These are phyloP conservation scores for Kluyveromyces siamensis DNA, from an alignment of 805 yeast genomes.

Conservation along the genomic window DNA sequence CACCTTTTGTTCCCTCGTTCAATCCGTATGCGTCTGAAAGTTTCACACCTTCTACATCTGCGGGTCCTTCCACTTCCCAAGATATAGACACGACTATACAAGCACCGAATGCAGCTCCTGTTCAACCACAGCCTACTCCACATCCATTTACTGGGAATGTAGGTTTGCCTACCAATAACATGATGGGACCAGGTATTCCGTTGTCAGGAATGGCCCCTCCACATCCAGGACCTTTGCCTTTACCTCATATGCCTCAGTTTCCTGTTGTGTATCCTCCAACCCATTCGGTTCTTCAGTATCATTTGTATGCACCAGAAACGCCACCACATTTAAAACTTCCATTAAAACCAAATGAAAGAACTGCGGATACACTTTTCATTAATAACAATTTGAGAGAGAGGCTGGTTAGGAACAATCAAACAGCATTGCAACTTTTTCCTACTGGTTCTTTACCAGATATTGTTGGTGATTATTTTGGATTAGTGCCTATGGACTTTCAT, in stretches of 20 bases:
- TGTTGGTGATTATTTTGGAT: conserved; percentile 75
- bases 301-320: conserved; percentile 83
- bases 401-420: conserved; percentile 67
- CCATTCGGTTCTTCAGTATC: conserved; percentile 53
- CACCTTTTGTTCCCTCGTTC: conserved; percentile 17
- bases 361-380: conserved; percentile 60
- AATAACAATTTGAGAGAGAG: conserved; percentile 63
- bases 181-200: neutral
- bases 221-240: conserved; percentile 3
- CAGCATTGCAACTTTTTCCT: conserved; percentile 57
- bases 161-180: neutral
- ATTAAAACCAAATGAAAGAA: conserved; percentile 62
- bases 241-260: conserved; percentile 13
- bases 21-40: conserved; percentile 25
- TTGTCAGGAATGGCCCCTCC: conserved; percentile 4
- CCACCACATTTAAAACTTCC: conserved; percentile 60
- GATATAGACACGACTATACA: neutral
- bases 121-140: neutral
- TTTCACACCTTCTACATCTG: conserved; percentile 22
- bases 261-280: conserved; percentile 32
- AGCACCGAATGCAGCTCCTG: neutral
- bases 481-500: conserved; percentile 65
- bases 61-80: conserved; percentile 13
- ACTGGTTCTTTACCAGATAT: conserved; percentile 50
- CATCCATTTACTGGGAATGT: neutral